Percentiles rank a stretch among this genome's conserved stretches.
phyloP scores from a whole-genome alignment of 495 filamentous ascomycete species.

The Penicillium longicatenatum region DNA sequence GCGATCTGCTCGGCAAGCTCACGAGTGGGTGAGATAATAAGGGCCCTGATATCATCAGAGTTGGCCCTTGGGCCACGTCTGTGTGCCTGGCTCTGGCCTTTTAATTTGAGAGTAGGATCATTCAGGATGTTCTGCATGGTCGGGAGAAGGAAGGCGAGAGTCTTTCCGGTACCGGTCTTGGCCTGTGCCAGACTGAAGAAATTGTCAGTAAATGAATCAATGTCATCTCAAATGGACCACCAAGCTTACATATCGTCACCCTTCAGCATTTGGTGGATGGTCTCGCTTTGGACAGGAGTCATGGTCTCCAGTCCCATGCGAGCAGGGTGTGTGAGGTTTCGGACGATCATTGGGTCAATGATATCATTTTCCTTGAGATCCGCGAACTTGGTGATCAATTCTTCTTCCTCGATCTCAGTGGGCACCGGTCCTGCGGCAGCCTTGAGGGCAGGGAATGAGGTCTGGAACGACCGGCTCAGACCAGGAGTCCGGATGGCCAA shows the following conservation, averaged over 20 bases:
- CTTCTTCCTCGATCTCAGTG: slow-evolving; percentile 20
- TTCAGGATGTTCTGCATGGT: slow-evolving; percentile 70
- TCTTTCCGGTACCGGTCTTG: slow-evolving; percentile 87
- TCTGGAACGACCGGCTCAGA: slow-evolving; percentile 33
- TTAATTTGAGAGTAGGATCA: slow-evolving; percentile 48
- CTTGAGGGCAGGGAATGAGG: slow-evolving; percentile 32
- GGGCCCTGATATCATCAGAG: slow-evolving; percentile 74
- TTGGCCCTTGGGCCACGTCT: slow-evolving; percentile 2
- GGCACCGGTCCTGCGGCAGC: slow-evolving; percentile 25
- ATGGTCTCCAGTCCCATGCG: slow-evolving; percentile 77
- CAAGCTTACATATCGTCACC: slow-evolving; percentile 75
- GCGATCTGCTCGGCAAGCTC: slow-evolving; percentile 96
- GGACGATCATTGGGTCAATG: slow-evolving; percentile 65
- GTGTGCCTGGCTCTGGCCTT: slow-evolving; percentile 29
- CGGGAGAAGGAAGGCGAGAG: slow-evolving; percentile 79
- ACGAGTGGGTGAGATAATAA: slow-evolving; percentile 92
- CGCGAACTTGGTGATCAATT: slow-evolving; percentile 63
- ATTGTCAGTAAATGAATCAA: slow-evolving; percentile 14
- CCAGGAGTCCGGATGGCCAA: slow-evolving; percentile 23
- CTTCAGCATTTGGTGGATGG: slow-evolving; percentile 74
- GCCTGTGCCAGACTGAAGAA: slow-evolving; percentile 77
- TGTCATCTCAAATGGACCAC: slow-evolving; percentile 1
- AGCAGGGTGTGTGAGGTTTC: slow-evolving; percentile 61
- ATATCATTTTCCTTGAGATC: slow-evolving; percentile 64
- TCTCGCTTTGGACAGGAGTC: slow-evolving; percentile 89